Percentiles rank a stretch among this genome's conserved stretches.
Evolutionary conservation across 768 basidiomycete genomes (phyloP).

Genomic region (Tephrocybe sp.): DNA sequence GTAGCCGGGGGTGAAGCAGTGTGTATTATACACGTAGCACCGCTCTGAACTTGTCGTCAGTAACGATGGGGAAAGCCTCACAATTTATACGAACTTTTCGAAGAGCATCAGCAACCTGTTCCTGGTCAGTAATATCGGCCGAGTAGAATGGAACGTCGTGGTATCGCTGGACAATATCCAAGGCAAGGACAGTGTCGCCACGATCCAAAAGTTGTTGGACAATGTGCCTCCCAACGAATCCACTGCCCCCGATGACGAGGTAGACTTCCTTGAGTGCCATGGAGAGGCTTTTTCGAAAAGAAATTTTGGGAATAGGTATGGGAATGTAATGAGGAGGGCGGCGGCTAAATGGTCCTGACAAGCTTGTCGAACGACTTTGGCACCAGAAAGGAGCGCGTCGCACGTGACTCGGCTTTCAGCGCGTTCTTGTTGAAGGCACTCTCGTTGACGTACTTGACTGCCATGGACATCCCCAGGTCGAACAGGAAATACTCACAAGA

Average conservation of each 20-base stretch:
- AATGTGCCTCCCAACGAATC: slow-evolving; percentile 88
- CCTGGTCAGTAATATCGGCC: slow-evolving; percentile 82
- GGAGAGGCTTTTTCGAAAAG: not conserved
- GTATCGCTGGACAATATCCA: slow-evolving; percentile 91
- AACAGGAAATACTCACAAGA: slow-evolving; percentile 49
- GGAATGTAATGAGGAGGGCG: slow-evolving; percentile 1
- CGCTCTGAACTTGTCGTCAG: slow-evolving; percentile 46
- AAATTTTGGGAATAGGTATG: not conserved
- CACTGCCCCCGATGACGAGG: slow-evolving; percentile 92
- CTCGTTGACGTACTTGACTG: slow-evolving; percentile 5
- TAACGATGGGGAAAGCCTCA: not conserved
- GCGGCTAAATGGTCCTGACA: too few species aligned
- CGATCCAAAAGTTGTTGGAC: slow-evolving; percentile 81
- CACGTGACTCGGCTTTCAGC: slow-evolving; percentile 36
- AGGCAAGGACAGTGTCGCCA: slow-evolving; percentile 77
- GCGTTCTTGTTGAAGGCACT: slow-evolving; percentile 15
- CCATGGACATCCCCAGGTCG: slow-evolving; percentile 28
- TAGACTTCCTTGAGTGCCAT: slow-evolving; percentile 58
- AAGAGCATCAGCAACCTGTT: slow-evolving; percentile 68
- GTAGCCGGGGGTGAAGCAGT: slow-evolving; percentile 83
- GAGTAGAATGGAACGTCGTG: slow-evolving; percentile 85
- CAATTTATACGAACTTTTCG: slow-evolving; percentile 52
- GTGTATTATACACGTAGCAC: slow-evolving; percentile 90
- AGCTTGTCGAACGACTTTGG: slow-evolving; percentile 22
- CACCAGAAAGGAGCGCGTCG: slow-evolving; percentile 27